Conservation (phyloP, 306 rosid species). For the Mimosa bimucronata region DNA sequence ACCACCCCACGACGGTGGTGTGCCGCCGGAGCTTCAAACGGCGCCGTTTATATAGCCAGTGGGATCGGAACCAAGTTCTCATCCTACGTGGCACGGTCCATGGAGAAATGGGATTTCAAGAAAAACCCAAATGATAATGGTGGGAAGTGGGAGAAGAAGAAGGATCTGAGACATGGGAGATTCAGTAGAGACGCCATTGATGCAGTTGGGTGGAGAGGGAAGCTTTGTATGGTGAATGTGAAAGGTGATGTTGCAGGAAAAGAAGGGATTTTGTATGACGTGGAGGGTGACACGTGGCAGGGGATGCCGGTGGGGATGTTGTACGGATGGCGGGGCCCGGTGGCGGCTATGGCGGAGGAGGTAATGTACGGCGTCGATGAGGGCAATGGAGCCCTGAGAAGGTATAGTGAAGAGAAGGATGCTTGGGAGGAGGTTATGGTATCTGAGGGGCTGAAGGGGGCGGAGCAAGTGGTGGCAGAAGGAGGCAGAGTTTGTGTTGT, state of each 20-base stretch:
- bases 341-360: slow-evolving; percentile 80
- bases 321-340: slow-evolving; percentile 86
- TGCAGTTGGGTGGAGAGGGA: slow-evolving; percentile 84
- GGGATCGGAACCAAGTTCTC: slow-evolving; percentile 81
- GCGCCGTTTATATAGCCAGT: slow-evolving; percentile 65
- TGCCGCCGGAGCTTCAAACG: slow-evolving; percentile 46
- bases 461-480: slow-evolving; percentile 64
- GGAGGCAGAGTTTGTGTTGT: slow-evolving; percentile 66
- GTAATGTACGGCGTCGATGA: slow-evolving; percentile 78
- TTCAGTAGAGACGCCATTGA: slow-evolving; percentile 85
- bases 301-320: slow-evolving; percentile 87
- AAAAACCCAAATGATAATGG: neutral
- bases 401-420: slow-evolving; percentile 50
- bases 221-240: slow-evolving; percentile 78
- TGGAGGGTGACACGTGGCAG: slow-evolving; percentile 56
- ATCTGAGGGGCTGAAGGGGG: slow-evolving; percentile 54
- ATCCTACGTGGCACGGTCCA: slow-evolving; percentile 50
- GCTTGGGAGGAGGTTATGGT: slow-evolving; percentile 59
- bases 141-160: slow-evolving; percentile 57
- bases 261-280: slow-evolving; percentile 70
- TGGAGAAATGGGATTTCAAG: slow-evolving; percentile 57
- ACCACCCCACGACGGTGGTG: slow-evolving; percentile 82
- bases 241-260: slow-evolving; percentile 63
- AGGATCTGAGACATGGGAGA: slow-evolving; percentile 51
- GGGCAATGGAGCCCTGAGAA: slow-evolving; percentile 51